Percentiles rank a stretch among this genome's conserved stretches.
Evolutionary conservation across 805 yeast species (phyloP).

Genomic region (Osmozyma mogii): DNA sequence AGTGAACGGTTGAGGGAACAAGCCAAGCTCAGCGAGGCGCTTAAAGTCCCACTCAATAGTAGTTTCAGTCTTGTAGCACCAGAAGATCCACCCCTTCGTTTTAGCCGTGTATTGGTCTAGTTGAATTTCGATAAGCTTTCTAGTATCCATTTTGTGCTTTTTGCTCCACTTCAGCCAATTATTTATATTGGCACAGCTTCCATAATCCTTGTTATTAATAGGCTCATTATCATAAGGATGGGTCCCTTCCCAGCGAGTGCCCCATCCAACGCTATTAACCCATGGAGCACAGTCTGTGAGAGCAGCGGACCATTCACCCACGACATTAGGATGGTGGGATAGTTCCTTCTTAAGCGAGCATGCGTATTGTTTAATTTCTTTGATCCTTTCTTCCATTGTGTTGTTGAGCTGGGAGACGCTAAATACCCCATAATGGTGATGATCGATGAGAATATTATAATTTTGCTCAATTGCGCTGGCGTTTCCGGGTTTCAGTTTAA

Average conservation of each 20-base stretch:
- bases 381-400: too few species aligned
- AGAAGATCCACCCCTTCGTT: constrained; percentile 57
- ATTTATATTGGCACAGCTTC: constrained; percentile 37
- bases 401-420: constrained; percentile 16
- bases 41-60: constrained; percentile 63
- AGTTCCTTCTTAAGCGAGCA: too few species aligned
- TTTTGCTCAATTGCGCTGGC: constrained; percentile 13
- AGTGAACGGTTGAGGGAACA: constrained; percentile 57
- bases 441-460: constrained; percentile 33
- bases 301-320: constrained; percentile 90
- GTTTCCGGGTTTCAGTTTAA: constrained; percentile 18
- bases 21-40: constrained; percentile 37
- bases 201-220: constrained; percentile 18
- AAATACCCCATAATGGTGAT: constrained; percentile 35
- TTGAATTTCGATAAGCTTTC: constrained; percentile 56
- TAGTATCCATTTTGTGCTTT: constrained; percentile 33
- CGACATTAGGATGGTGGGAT: too few species aligned
- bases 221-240: constrained; percentile 20
- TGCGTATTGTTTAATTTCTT: too few species aligned
- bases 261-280: constrained; percentile 81
- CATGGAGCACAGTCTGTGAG: constrained; percentile 84
- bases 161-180: constrained; percentile 18
- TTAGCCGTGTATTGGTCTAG: constrained; percentile 40
- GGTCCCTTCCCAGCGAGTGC: constrained; percentile 72
- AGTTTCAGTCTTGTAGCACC: constrained; percentile 64